phyloP scores from a whole-genome alignment of 495 filamentous ascomycete species.

The Aspergillus asperescens region DNA sequence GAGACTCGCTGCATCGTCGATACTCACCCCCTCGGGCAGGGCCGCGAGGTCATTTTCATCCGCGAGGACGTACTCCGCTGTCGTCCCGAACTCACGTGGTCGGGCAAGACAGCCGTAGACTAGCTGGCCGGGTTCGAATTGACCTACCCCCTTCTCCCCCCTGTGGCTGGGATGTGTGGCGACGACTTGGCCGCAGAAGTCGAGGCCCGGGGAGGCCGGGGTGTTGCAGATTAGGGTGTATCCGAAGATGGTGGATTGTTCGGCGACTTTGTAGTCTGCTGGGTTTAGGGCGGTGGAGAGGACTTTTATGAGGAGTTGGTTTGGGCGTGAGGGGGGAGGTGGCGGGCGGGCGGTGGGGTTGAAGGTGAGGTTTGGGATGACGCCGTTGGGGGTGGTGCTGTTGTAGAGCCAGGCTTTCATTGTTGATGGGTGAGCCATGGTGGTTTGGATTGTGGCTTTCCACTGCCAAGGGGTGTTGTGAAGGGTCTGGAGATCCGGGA shows the following conservation, averaged over 20 bases:
- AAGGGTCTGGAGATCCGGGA: neutral
- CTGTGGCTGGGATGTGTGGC: constrained; percentile 29
- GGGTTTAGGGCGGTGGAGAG: constrained; percentile 57
- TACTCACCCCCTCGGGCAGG: constrained; percentile 48
- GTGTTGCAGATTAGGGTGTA: constrained; percentile 32
- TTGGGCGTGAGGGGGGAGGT: constrained; percentile 33
- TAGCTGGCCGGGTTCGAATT: constrained; percentile 47
- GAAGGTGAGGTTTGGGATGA: constrained; percentile 55
- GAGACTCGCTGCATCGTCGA: constrained; percentile 47
- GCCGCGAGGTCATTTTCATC: constrained; percentile 20
- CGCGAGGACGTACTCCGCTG: constrained; percentile 48
- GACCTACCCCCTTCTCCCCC: too few relatives aligned
- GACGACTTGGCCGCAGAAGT: constrained; percentile 59
- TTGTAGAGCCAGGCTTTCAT: constrained; percentile 64
- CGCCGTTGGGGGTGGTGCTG: constrained; percentile 37
- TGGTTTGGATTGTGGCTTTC: too few relatives aligned
- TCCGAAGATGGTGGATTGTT: constrained; percentile 41
- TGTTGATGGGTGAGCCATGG: constrained; percentile 19
- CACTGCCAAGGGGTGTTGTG: too few relatives aligned
- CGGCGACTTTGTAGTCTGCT: constrained; percentile 64
- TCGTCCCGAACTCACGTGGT: constrained; percentile 44
- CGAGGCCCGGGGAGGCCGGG: constrained; percentile 55
- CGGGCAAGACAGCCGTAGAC: constrained; percentile 50
- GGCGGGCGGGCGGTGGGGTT: constrained; percentile 41
- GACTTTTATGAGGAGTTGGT: constrained; percentile 54